Evolutionary conservation across 257 asterid genomes (phyloP).

Genomic region (Paulownia fortunei): DNA sequence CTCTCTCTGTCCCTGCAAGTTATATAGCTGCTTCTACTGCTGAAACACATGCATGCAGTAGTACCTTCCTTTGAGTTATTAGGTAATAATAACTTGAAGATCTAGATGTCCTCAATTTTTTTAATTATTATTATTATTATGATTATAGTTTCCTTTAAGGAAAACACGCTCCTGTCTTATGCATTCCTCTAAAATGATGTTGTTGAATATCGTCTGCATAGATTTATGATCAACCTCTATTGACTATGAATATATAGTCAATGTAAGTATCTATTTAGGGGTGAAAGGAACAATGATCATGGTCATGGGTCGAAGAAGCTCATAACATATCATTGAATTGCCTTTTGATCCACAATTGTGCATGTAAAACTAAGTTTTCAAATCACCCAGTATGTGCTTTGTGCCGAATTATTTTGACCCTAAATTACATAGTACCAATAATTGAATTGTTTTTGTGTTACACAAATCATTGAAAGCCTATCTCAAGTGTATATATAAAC

Average conservation of each 20-base stretch:
- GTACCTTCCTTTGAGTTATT: slow-evolving; percentile 1
- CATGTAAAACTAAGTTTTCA: no score
- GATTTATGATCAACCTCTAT: no score
- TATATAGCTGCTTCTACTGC: no score
- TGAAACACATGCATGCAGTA: slow-evolving; percentile 8
- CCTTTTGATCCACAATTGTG: no score
- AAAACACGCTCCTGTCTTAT: background rate
- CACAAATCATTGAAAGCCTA: no score
- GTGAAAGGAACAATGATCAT: background rate
- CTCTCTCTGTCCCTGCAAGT: no score
- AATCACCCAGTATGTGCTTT: no score
- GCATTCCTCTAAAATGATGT: background rate
- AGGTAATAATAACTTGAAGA: background rate
- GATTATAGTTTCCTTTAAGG: background rate
- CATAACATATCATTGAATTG: background rate
- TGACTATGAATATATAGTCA: background rate
- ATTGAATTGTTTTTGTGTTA: no score
- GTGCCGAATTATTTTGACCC: no score
- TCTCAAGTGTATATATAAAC: no score
- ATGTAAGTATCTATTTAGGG: background rate
- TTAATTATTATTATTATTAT: background rate
- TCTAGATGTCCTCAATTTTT: background rate
- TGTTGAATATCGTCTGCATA: background rate
- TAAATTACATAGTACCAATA: no score
- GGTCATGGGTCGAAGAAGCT: no score